Base-by-base conservation (phyloP, 768 basidiomycete genomes). In the Paxillus involutus region DNA sequence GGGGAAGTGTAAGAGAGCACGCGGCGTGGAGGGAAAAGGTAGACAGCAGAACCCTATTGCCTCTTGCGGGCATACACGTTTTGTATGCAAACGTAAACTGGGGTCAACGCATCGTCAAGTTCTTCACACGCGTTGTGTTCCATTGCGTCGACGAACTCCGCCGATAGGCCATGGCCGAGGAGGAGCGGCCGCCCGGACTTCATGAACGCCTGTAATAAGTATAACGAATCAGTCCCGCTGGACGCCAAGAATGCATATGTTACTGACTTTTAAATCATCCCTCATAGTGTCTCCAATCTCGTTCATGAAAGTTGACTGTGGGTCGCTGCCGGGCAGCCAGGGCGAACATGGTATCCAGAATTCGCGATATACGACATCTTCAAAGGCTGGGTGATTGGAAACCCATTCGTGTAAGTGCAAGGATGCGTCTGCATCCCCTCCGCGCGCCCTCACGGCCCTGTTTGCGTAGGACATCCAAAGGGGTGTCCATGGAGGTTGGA, bases 171-270 rank as follows among this genome's bases (percentile, higher is more conserved):
- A 60, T 74, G 79, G 12, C 83, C 80, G 6, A 91, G 77, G 3
- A 91, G 76, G 40, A 91, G 72, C 19, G 87, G 85, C n/a, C 86
- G 76, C 16, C 80, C 84, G 0, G 84, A 82, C 58, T 75, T 77
- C 39, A 91, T 62, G 63, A 91, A 89, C 13, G 79, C 74, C 86
- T 91, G 57, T 17, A 55, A 41, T 19, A 45, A 50, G 29, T 37
- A 35, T 16, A 39, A 44, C 10, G 47, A 53, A 55, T 45, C 44
- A 41, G 6, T 16, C 32, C 44, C 26, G 32, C 13, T 3, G 55
- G 6, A 17, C 44, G 51, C 17, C 8, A 42, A 21, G 42, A 30
- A 44, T 33, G 55, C 29, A 41, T 19, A 52, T 29, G 39, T 39
- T 44, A 60, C 65, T 49, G 56, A 85, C 89, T 57, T 74, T 64